These are phyloP conservation scores for Pachysandra terminalis DNA, from an alignment of 164 flowering plant species.

Conservation along the genomic window DNA sequence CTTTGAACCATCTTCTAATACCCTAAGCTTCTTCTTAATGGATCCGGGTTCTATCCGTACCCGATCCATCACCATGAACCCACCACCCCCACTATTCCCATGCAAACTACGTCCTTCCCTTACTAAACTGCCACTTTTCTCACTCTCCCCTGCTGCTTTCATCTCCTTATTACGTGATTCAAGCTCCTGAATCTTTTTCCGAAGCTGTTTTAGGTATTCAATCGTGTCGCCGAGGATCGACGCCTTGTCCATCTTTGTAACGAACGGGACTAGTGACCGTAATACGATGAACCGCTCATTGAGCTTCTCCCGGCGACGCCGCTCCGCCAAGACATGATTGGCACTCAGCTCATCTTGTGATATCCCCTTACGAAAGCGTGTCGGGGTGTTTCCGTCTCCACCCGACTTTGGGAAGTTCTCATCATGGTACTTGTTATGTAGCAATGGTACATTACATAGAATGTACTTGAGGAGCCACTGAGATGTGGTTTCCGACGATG, in stretches of 20 bases:
- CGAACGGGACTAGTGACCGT: slow-evolving; percentile 74
- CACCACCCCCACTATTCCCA: too few species aligned
- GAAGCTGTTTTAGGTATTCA: slow-evolving; percentile 86
- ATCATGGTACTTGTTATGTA: slow-evolving; percentile 50
- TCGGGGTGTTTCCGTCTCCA: slow-evolving; percentile 23
- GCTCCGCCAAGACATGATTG: slow-evolving; percentile 76
- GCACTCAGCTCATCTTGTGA: slow-evolving; percentile 72
- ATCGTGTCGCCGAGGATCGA: slow-evolving; percentile 94
- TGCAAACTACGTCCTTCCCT: too few species aligned
- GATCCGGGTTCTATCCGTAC: slow-evolving; percentile 12
- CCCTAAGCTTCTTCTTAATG: slow-evolving; percentile 61
- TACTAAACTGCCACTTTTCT: too few species aligned
- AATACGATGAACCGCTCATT: slow-evolving; percentile 69
- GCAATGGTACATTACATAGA: slow-evolving; percentile 65
- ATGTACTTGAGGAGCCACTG: slow-evolving; percentile 79
- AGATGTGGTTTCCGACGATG: slow-evolving; percentile 37
- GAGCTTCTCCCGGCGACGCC: slow-evolving; percentile 72
- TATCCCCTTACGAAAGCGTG: slow-evolving; percentile 29
- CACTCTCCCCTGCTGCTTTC: too few species aligned
- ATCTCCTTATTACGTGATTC: slow-evolving; percentile 41
- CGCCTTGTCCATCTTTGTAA: slow-evolving; percentile 97
- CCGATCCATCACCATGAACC: too few species aligned
- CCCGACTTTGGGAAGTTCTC: slow-evolving; percentile 36
- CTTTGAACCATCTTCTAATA: slow-evolving; percentile 48
- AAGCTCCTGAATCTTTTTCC: slow-evolving; percentile 67